Evolutionary conservation across 164 flowering plant genomes (phyloP).

Genomic region (Nelumbo lutea): DNA sequence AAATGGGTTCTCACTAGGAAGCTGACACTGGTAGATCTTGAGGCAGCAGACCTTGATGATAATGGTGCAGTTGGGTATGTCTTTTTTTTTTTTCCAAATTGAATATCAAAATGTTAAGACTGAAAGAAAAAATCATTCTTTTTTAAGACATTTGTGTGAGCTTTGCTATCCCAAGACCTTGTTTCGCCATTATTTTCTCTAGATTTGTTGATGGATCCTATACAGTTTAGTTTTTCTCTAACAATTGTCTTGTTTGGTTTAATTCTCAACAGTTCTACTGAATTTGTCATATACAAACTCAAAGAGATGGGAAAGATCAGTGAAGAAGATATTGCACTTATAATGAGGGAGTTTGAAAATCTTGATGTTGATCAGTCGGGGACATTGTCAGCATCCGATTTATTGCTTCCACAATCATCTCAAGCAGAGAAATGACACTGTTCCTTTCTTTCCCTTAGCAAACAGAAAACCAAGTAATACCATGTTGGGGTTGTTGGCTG

Average conservation of each 20-base stretch:
- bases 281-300: constrained; percentile 62
- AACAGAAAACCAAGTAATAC: too few species aligned
- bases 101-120: not conserved
- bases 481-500: too few species aligned
- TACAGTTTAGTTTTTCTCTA: not conserved
- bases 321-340: constrained; percentile 49
- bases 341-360: constrained; percentile 54
- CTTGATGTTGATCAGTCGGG: constrained; percentile 87
- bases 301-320: constrained; percentile 84
- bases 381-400: constrained; percentile 52
- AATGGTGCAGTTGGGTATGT: constrained; percentile 58
- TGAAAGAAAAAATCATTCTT: not conserved
- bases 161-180: not conserved
- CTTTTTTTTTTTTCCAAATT: not conserved
- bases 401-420: constrained; percentile 40
- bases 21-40: constrained; percentile 54
- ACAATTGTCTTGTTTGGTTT: not conserved
- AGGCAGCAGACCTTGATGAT: constrained; percentile 78
- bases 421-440: not conserved
- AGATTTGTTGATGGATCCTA: not conserved
- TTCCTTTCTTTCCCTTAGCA: too few species aligned
- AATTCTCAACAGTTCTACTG: constrained; percentile 51
- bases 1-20: constrained; percentile 59
- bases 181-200: not conserved
- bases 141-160: not conserved